Percentiles rank a stretch among this genome's conserved stretches.
phyloP scores from a whole-genome alignment of 257 asterid genomes.

The Scutellaria barbata region DNA sequence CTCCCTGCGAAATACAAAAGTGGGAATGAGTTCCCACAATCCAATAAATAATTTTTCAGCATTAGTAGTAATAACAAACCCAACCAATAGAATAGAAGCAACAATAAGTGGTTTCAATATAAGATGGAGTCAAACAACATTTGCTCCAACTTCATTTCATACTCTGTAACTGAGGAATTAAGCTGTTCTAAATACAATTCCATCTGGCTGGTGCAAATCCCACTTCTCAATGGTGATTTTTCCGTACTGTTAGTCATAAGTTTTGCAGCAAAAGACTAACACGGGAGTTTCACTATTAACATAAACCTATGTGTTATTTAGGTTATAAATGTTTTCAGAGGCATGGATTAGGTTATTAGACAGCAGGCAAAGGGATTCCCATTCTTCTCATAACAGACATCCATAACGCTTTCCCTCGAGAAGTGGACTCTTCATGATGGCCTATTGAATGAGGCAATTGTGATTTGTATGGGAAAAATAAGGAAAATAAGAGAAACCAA shows the following conservation, averaged over 20 bases:
- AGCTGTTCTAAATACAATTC: not conserved
- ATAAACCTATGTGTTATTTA: too few relatives aligned
- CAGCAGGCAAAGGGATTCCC: too few relatives aligned
- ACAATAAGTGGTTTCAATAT: not conserved
- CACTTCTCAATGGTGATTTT: not conserved
- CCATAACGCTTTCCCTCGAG: not conserved
- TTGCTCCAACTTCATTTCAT: not conserved
- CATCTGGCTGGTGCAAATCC: not conserved
- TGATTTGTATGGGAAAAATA: not conserved
- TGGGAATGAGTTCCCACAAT: conserved; percentile 26
- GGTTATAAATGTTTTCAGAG: too few relatives aligned
- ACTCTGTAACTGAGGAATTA: not conserved
- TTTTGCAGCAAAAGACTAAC: conserved; percentile 4
- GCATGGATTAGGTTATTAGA: too few relatives aligned
- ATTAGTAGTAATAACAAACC: conserved; percentile 15
- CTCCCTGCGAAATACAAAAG: conserved; percentile 68
- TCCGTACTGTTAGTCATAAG: not conserved
- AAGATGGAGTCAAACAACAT: conserved; percentile 3
- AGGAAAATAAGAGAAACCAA: not conserved
- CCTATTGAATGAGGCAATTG: not conserved
- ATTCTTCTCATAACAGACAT: not conserved
- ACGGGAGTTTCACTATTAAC: too few relatives aligned
- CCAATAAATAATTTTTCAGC: conserved; percentile 20
- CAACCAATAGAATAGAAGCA: conserved; percentile 10
- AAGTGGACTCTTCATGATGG: not conserved